Base-by-base conservation (phyloP, 176 grass and related monocot genomes). In the Neostapfia colusana region DNA sequence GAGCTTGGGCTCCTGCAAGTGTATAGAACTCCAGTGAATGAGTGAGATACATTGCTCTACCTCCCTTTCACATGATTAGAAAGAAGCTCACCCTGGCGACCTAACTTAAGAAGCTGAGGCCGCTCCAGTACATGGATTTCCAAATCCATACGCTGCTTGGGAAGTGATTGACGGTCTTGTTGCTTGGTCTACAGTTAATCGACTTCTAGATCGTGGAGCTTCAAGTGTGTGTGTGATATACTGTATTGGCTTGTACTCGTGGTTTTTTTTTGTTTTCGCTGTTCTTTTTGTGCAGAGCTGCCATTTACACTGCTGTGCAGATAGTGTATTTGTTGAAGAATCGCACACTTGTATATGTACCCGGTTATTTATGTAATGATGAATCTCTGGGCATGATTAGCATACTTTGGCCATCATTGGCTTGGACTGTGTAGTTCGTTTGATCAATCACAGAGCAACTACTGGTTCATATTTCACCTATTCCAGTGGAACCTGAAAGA, bases 271-370 rank as follows among this genome's bases (percentile, higher is more conserved):
- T 26, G 37, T 37, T 73, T 3, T 16, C 62, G 75, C 3, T 63
- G 69, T n/a, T 14, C 41, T 69, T 74, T 36, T 69, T 84, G 76
- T 88, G 70, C 37, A 88, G 66, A 80, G 55, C n/a, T 70, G 81
- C 21, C 56, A 27, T 70, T 77, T 65, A 74, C 80, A 62, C 49
- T 79, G 54, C 68, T 75, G 76, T 84, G 81, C 63, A 75, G 81
- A 75, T 79, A 88, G 63, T 80, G 69, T 80, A 75, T 75, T 80
- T 69, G 45, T 80, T 69, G 45, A 25, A 46, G 41, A 63, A 57
- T 71, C 70, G 31, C 1, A 64, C 81, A 54, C 38, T 75, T 65
- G 26, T 88, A 63, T 83, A 88, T 88, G 86, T 80, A 80, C 64
- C 70, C 28, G 38, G 31, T 65, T 79, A 70, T 76, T 80, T 57